phyloP scores from a whole-genome alignment of 2,329 filamentous ascomycete species.

The Penicillium sp. region DNA sequence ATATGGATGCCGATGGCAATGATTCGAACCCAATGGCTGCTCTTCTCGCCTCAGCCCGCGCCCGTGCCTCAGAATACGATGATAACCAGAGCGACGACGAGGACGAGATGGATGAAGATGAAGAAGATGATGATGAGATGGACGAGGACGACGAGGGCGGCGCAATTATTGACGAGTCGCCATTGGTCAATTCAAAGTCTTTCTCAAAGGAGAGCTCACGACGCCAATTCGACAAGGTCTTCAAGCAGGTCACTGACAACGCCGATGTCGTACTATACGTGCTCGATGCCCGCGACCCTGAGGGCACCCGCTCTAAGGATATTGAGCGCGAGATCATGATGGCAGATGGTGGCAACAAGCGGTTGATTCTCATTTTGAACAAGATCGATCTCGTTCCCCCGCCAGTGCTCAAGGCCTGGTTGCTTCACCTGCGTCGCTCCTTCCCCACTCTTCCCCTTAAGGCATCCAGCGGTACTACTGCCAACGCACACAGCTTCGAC shows the following conservation, averaged over 20 bases:
- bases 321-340: conserved; percentile 90
- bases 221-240: conserved; percentile 90
- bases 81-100: conserved; percentile 54
- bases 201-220: conserved; percentile 62
- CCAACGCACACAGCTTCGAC: conserved; percentile 87
- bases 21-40: conserved; percentile 58
- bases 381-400: conserved; percentile 91
- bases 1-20: conserved; percentile 54
- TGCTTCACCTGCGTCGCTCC: conserved; percentile 77
- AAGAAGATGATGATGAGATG: conserved; percentile 53
- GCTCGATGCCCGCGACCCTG: conserved; percentile 85
- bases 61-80: conserved; percentile 45
- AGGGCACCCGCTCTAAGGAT: conserved; percentile 84
- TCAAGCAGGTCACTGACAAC: conserved; percentile 86
- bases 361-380: conserved; percentile 88
- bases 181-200: conserved; percentile 34
- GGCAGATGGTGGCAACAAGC: conserved; percentile 77
- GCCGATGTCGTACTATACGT: conserved; percentile 92
- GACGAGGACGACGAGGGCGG: conserved; percentile 51
- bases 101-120: conserved; percentile 57
- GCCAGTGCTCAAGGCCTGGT: conserved; percentile 78
- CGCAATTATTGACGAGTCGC: conserved; percentile 49
- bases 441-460: conserved; percentile 90
- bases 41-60: conserved; percentile 47
- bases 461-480: conserved; percentile 74